A percentile compares a stretch with the other conserved stretches of the same genome.
These are phyloP conservation scores for Leucogyrophana mollusca DNA, from an alignment of 768 basidiomycete genomes.

Conservation along the genomic window DNA sequence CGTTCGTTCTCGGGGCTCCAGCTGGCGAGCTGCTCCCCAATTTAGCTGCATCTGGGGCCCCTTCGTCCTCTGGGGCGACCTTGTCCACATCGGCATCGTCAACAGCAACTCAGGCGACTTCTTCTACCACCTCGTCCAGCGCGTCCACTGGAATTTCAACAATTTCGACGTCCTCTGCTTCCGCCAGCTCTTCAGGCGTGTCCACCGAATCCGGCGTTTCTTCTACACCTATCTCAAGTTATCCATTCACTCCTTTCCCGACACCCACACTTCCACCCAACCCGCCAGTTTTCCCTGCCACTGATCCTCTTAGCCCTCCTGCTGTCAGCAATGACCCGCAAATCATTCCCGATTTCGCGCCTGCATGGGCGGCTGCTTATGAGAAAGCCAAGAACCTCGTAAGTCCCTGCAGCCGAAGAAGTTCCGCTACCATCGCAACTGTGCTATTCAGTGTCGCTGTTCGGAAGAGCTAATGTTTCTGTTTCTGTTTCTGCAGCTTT, in stretches of 20 bases:
- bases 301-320: constrained; percentile 51
- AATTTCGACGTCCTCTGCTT: neutral
- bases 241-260: constrained; percentile 55
- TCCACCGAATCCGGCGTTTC: neutral
- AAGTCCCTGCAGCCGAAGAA: constrained; percentile 8
- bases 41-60: too few species aligned
- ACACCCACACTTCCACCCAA: constrained; percentile 50
- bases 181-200: neutral
- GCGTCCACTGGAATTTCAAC: neutral
- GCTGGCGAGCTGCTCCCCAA: neutral
- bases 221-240: constrained; percentile 30
- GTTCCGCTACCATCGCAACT: neutral
- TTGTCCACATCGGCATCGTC: neutral
- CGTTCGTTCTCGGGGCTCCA: neutral
- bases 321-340: constrained; percentile 12
- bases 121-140: neutral
- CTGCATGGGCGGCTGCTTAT: constrained; percentile 52
- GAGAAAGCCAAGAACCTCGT: constrained; percentile 53
- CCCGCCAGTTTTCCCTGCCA: constrained; percentile 44
- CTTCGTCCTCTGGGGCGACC: neutral
- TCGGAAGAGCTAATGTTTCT: too few species aligned
- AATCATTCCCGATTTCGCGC: constrained; percentile 34
- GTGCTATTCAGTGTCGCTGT: too few species aligned
- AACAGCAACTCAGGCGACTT: neutral
- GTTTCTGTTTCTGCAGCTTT: constrained; percentile 27